phyloP scores from a whole-genome alignment of 352 stramenopile species.

The Sclerospora graminicola region DNA sequence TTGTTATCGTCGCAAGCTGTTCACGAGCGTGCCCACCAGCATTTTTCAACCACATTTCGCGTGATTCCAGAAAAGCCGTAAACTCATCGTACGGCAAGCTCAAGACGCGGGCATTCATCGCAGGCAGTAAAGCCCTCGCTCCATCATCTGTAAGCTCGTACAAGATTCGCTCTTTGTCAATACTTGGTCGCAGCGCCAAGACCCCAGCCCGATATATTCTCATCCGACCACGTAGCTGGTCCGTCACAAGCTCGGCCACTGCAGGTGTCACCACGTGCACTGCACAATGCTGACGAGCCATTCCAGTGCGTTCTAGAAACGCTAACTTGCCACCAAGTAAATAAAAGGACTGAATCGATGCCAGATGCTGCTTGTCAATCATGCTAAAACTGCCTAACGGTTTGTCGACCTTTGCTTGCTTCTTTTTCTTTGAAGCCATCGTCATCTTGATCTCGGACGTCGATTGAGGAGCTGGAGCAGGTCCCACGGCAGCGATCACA shows the following conservation, averaged over 20 bases:
- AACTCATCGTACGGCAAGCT: slow-evolving; percentile 61
- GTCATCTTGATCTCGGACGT: no score
- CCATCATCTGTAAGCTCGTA: slow-evolving; percentile 63
- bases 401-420: slow-evolving; percentile 46
- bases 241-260: slow-evolving; percentile 36
- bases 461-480: slow-evolving; percentile 13
- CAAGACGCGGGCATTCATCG: slow-evolving; percentile 38
- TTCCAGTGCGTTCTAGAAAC: slow-evolving; percentile 54
- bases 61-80: slow-evolving; percentile 40
- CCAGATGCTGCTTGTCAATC: slow-evolving; percentile 31
- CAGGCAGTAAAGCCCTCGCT: slow-evolving; percentile 40
- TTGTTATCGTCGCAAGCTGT: slow-evolving; percentile 37
- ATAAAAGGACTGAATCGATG: slow-evolving; percentile 33
- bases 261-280: slow-evolving; percentile 54
- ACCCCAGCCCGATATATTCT: slow-evolving; percentile 60
- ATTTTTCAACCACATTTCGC: slow-evolving; percentile 73
- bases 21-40: slow-evolving; percentile 41
- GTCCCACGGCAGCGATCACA: slow-evolving; percentile 23
- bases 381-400: slow-evolving; percentile 45
- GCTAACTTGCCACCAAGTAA: slow-evolving; percentile 21
- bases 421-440: slow-evolving; percentile 26
- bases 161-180: slow-evolving; percentile 10
- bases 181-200: slow-evolving; percentile 25
- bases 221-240: slow-evolving; percentile 29
- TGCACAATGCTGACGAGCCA: slow-evolving; percentile 50